These are phyloP conservation scores for Cymodocea nodosa DNA, from an alignment of 116 monocot genomes.

Conservation along the genomic window DNA sequence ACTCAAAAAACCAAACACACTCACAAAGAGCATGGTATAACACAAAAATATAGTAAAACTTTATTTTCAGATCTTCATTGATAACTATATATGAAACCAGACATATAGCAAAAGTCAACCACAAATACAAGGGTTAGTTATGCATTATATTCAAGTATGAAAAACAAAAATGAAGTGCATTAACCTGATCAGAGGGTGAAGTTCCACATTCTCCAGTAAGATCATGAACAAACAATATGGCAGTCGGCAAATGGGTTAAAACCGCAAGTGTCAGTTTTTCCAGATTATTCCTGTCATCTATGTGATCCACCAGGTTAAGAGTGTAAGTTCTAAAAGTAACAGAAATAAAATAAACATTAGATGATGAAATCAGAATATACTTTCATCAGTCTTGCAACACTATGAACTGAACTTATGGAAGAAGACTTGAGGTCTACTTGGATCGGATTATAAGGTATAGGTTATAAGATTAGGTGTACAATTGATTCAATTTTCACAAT, in stretches of 20 bases:
- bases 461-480: too few relatives aligned
- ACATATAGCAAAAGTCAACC: too few relatives aligned
- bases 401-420: too few relatives aligned
- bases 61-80: too few relatives aligned
- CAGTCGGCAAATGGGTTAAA: constrained; percentile 80
- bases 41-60: too few relatives aligned
- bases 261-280: constrained; percentile 90
- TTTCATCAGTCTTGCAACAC: background rate
- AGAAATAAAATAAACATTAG: background rate
- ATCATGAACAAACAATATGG: constrained; percentile 89
- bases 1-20: too few relatives aligned
- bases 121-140: too few relatives aligned
- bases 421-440: too few relatives aligned
- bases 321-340: background rate
- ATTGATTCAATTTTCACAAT: too few relatives aligned
- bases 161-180: background rate
- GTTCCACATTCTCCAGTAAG: constrained; percentile 93
- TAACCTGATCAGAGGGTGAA: constrained; percentile 73
- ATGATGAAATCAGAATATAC: background rate
- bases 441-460: too few relatives aligned
- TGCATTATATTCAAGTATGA: background rate
- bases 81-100: too few relatives aligned
- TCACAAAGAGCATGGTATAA: too few relatives aligned
- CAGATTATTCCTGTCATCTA: constrained; percentile 89
- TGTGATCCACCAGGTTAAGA: background rate